These are phyloP conservation scores for Leersia perrieri DNA, from an alignment of 176 grass and related monocot species.

Conservation along the genomic window DNA sequence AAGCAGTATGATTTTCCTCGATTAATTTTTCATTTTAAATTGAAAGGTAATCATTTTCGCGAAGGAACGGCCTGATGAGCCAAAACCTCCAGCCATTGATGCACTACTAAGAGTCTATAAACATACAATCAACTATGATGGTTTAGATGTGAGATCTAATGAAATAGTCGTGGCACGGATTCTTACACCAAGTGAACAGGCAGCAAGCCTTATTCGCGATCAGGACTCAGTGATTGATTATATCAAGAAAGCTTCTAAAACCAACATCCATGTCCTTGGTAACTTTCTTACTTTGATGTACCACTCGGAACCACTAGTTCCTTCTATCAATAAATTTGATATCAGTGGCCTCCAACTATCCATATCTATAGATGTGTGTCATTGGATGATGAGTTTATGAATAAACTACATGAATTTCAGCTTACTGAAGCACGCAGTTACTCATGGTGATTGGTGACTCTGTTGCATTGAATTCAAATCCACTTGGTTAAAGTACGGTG, in stretches of 20 bases:
- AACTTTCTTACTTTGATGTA: constrained; percentile 24
- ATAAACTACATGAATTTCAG: background rate
- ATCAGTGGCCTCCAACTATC: background rate
- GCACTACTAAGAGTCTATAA: constrained; percentile 50
- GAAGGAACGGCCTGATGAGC: constrained; percentile 46
- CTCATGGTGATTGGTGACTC: background rate
- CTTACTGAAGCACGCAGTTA: constrained; percentile 5
- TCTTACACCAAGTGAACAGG: constrained; percentile 46
- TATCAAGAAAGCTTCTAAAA: constrained; percentile 50
- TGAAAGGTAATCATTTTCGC: constrained; percentile 54
- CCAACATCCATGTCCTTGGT: constrained; percentile 47
- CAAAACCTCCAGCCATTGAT: constrained; percentile 45
- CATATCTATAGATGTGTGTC: background rate
- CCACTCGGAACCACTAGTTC: background rate
- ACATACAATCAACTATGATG: constrained; percentile 19
- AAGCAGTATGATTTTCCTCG: background rate
- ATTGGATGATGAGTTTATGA: background rate
- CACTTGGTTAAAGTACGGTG: too few relatives aligned
- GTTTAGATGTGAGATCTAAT: constrained; percentile 31
- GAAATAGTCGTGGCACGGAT: constrained; percentile 24
- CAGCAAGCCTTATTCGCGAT: constrained; percentile 38
- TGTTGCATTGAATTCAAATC: constrained; percentile 18
- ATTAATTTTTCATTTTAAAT: background rate
- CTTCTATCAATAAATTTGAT: background rate
- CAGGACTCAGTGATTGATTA: constrained; percentile 36